Evolutionary conservation across 805 yeast genomes (phyloP).

Genomic region (Wickerhamomyces canadensis): DNA sequence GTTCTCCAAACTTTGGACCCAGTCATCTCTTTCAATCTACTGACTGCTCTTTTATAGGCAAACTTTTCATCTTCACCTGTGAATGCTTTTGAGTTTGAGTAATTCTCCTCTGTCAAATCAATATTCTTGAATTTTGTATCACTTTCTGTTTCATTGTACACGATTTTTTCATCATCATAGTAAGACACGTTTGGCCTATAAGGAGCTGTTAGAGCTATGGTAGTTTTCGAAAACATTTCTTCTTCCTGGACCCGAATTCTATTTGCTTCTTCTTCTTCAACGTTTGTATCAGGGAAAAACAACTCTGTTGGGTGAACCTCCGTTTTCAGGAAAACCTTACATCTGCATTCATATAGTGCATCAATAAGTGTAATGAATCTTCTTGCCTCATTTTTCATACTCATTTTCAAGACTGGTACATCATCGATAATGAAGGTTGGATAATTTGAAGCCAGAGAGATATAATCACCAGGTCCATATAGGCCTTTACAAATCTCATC

Average conservation of each 20-base stretch:
- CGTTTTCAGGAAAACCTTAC: slow-evolving; percentile 49
- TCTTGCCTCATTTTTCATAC: slow-evolving; percentile 62
- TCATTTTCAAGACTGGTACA: slow-evolving; percentile 53
- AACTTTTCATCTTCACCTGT: slow-evolving; percentile 77
- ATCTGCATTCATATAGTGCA: slow-evolving; percentile 63
- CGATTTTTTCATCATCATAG: slow-evolving; percentile 44
- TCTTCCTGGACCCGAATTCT: slow-evolving; percentile 50
- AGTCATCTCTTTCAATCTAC: slow-evolving; percentile 57
- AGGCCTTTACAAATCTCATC: slow-evolving; percentile 49
- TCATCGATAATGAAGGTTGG: slow-evolving; percentile 52
- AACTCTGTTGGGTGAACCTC: slow-evolving; percentile 45
- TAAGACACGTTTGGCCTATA: slow-evolving; percentile 65
- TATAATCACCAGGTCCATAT: slow-evolving; percentile 64
- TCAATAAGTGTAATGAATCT: slow-evolving; percentile 62
- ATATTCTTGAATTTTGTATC: slow-evolving; percentile 7
- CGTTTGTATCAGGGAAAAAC: slow-evolving; percentile 52
- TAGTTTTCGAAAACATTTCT: slow-evolving; percentile 65
- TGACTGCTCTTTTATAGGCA: slow-evolving; percentile 67
- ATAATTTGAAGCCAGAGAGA: slow-evolving; percentile 56
- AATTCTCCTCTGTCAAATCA: slow-evolving; percentile 29
- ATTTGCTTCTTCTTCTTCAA: slow-evolving; percentile 27
- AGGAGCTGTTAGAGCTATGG: slow-evolving; percentile 54
- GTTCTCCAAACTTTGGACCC: slow-evolving; percentile 47
- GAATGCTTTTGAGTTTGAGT: slow-evolving; percentile 46
- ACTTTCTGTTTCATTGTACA: slow-evolving; percentile 23